Percentiles rank a stretch among this genome's conserved stretches.
Conservation (phyloP, 208 protist genomes). For the Porcisia hertigi region DNA sequence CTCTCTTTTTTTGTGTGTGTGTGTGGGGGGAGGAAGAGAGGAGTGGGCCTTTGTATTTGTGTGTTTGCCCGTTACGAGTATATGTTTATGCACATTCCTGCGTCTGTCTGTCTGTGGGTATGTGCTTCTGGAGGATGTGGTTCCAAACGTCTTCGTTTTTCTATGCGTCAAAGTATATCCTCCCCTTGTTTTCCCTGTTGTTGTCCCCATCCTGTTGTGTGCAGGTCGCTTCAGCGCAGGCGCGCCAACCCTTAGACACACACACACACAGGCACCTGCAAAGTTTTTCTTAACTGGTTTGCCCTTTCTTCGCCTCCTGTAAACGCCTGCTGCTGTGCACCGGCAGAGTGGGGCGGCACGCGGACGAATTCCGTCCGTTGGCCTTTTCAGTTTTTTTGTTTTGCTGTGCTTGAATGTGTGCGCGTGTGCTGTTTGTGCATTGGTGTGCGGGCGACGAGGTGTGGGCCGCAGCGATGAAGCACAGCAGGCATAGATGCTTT, state of each 20-base stretch:
- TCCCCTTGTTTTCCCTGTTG: not conserved
- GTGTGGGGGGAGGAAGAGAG: too few species aligned
- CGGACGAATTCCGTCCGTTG: not conserved
- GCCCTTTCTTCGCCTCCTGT: not conserved
- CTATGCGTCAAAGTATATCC: not conserved
- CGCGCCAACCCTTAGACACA: not conserved
- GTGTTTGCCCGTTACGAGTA: conserved; percentile 3
- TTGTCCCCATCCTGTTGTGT: not conserved
- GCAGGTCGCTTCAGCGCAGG: not conserved
- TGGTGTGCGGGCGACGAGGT: not conserved
- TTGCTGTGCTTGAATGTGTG: conserved; percentile 8
- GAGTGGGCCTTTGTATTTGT: not conserved
- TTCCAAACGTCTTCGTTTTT: not conserved
- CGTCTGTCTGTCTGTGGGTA: not conserved
- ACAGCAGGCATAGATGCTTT: conserved; percentile 1
- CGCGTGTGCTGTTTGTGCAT: not conserved
- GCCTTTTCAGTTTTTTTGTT: not conserved
- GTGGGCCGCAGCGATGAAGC: not conserved
- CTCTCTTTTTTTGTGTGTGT: not conserved
- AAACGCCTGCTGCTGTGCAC: not conserved
- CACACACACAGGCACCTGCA: not conserved
- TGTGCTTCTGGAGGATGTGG: not conserved
- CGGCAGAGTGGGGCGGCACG: not conserved
- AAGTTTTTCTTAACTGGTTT: not conserved
- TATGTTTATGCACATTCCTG: conserved; percentile 8